Evolutionary conservation across 495 filamentous ascomycete species (phyloP), one percentile per base, ranked within the genome.

Genomic region (Ramalina intermedia): DNA sequence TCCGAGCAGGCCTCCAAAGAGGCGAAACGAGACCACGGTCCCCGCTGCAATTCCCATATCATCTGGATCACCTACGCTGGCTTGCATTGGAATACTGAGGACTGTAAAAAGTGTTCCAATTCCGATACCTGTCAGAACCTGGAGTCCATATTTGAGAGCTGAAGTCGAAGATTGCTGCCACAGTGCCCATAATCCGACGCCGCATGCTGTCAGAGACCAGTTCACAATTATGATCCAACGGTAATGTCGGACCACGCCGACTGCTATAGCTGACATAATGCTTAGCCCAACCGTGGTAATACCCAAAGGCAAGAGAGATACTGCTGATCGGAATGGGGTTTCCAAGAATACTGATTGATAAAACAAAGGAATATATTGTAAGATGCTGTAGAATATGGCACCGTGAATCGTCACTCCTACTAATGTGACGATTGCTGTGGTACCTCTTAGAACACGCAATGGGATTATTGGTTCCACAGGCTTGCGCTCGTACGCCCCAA

Each of bases 21-120:
- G 55, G 1, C 67, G 67, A 47, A 68, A 59, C 1, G 58, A 55
- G 1, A 70, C 48, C 3, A 69, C 41, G 5, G 63, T 46, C 5
- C 61, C 66, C 20, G 62, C 57, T 0, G 67, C 66, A 8, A 68
- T 48, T 20, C 66, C 67, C n/a, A 40, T 54, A 43, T 71, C 67
- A 41, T 69, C 64, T 8, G 64, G 63, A 24, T 49, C 52, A 5
- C 46, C 35, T 11, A 60, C 60, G 52, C 63, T 66, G 7, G 66
- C 65, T 49, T 66, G 62, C 54, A 66, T 62, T 9, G 64, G 61
- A 4, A 65, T 38, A 17, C 55, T 48, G 4, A 52, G 52, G 46
- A 53, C 50, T 46, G n/a, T 60, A n/a, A n/a, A n/a, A 43, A 63
- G 37, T 8, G 59, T 49, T 9, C 64, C 66, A 9, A 64, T 37